phyloP scores from a whole-genome alignment of 345 rosid species.

The Bruguiera sexangula region DNA sequence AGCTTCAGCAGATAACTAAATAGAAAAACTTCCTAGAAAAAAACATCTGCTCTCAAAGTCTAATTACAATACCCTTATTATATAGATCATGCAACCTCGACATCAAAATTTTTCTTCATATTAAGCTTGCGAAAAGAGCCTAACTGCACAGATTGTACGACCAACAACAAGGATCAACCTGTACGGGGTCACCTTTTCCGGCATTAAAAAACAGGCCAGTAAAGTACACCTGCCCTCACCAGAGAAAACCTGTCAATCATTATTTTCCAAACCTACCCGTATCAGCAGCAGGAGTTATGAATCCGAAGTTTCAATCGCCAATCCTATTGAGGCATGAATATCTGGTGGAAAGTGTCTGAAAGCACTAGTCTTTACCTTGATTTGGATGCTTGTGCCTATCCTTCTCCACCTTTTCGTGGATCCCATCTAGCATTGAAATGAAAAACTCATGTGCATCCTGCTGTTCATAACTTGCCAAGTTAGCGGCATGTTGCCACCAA shows the following conservation, averaged over 20 bases:
- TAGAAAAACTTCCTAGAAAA: neutral
- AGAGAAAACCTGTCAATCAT: neutral
- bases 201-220: no score
- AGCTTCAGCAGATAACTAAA: neutral
- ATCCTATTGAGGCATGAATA: neutral
- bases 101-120: neutral
- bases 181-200: no score
- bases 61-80: no score
- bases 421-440: slow-evolving; percentile 77
- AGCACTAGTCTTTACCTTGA: slow-evolving; percentile 37
- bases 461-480: slow-evolving; percentile 80
- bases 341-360: neutral
- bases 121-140: neutral
- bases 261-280: neutral
- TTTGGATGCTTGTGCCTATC: slow-evolving; percentile 34
- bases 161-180: no score
- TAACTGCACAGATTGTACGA: neutral
- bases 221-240: no score
- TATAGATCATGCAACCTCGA: no score
- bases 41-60: neutral
- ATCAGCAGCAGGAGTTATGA: no score
- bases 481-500: slow-evolving; percentile 93
- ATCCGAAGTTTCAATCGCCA: neutral
- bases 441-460: slow-evolving; percentile 97
- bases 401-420: slow-evolving; percentile 80